Percentiles rank a stretch among this genome's conserved stretches.
phyloP scores from a whole-genome alignment of 2,329 filamentous ascomycete genomes.

The Trichophaea hybrida region DNA sequence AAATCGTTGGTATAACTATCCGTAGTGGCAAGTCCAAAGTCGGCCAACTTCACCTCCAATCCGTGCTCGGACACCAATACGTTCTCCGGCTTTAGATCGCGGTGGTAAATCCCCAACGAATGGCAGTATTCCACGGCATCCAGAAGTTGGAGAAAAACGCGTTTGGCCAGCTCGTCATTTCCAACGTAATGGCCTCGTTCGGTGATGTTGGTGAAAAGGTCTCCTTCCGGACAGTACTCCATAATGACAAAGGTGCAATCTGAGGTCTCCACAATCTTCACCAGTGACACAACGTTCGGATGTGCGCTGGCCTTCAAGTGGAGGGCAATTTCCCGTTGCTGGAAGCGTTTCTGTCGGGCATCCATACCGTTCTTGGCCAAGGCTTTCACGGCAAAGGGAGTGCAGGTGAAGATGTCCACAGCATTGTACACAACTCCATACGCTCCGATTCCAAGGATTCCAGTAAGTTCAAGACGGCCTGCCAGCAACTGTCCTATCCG shows the following conservation, averaged over 20 bases:
- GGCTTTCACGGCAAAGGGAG: conserved; percentile 88
- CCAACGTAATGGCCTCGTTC: conserved; percentile 85
- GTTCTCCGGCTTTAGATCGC: conserved; percentile 97
- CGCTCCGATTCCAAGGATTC: conserved; percentile 79
- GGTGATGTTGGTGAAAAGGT: conserved; percentile 94
- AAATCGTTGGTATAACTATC: conserved; percentile 80
- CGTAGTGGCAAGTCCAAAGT: conserved; percentile 88
- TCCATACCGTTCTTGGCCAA: conserved; percentile 90
- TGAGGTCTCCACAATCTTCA: conserved; percentile 78
- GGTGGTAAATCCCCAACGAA: conserved; percentile 81
- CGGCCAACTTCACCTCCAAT: conserved; percentile 83
- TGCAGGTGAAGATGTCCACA: conserved; percentile 64
- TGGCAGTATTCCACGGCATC: conserved; percentile 96
- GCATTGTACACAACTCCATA: conserved; percentile 94
- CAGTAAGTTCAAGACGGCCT: conserved; percentile 66
- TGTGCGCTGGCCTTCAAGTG: conserved; percentile 83
- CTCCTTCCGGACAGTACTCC: conserved; percentile 93
- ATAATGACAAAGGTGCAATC: conserved; percentile 94
- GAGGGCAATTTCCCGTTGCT: conserved; percentile 80
- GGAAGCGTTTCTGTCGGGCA: conserved; percentile 72
- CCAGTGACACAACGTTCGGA: conserved; percentile 81
- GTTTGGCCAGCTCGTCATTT: conserved; percentile 76
- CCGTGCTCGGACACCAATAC: conserved; percentile 82
- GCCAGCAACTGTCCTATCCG: conserved; percentile 73
- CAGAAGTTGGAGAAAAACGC: conserved; percentile 85